These are phyloP conservation scores for Boletus tylopilopsis DNA, from an alignment of 768 basidiomycete species.

Conservation along the genomic window DNA sequence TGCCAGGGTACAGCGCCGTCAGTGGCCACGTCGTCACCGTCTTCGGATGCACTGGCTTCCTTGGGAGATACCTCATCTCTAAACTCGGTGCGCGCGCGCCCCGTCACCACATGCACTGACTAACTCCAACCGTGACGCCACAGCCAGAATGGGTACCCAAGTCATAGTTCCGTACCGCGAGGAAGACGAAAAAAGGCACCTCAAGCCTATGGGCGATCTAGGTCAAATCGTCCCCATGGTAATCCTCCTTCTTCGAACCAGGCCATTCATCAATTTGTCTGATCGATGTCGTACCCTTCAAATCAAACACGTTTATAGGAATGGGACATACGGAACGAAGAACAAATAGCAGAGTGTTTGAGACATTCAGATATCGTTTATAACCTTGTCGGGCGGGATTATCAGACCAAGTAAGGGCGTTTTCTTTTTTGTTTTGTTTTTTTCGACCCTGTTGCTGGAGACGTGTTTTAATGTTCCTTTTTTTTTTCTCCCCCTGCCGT, in stretches of 20 bases:
- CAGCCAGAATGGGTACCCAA: slow-evolving; percentile 89
- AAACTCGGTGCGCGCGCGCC: slow-evolving; percentile 67
- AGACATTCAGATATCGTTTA: slow-evolving; percentile 95
- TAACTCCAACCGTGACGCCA: slow-evolving; percentile 23
- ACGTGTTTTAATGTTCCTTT: slow-evolving; percentile 11
- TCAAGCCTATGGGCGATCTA: slow-evolving; percentile 93
- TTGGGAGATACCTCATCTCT: slow-evolving; percentile 90
- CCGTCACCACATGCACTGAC: not conserved
- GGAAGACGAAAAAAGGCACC: slow-evolving; percentile 84
- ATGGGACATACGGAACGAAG: slow-evolving; percentile 90
- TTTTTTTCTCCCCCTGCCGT: not conserved
- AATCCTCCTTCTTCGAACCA: slow-evolving; percentile 21
- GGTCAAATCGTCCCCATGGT: slow-evolving; percentile 97
- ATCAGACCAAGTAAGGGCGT: slow-evolving; percentile 81
- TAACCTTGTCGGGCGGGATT: slow-evolving; percentile 92
- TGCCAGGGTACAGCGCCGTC: slow-evolving; percentile 81
- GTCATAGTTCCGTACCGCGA: slow-evolving; percentile 95
- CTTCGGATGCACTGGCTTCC: slow-evolving; percentile 94
- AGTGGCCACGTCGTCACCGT: slow-evolving; percentile 93
- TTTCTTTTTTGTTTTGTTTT: not conserved
- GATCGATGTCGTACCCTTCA: slow-evolving; percentile 21
- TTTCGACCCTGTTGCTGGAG: slow-evolving; percentile 6
- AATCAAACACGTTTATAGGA: slow-evolving; percentile 55
- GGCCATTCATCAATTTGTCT: slow-evolving; percentile 19
- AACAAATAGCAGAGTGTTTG: slow-evolving; percentile 90